Base-by-base conservation (phyloP, 2,329 filamentous ascomycete genomes). In the Conoideocrella luteorostrata region DNA sequence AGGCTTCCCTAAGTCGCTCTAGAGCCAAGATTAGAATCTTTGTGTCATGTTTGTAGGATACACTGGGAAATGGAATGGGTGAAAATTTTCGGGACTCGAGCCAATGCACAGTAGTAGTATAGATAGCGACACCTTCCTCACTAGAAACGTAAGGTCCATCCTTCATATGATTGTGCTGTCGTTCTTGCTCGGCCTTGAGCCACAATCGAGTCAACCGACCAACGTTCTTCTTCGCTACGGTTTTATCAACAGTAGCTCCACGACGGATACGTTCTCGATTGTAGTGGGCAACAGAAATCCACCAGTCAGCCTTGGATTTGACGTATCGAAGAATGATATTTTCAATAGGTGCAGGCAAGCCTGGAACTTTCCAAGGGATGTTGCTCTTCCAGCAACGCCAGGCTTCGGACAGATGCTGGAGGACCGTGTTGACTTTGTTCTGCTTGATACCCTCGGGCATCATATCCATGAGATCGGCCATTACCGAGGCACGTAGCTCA, bases 301-400 rank as follows among this genome's bases (percentile, higher is more conserved):
- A 98, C 94, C 93, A 98, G 63, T 98, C 93, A 15, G 93, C 93
- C 74, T 98, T 98, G 54, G 89, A 91, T 74, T 98, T 98, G 56
- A 98, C 94, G 56, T 98, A 98, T 58, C 93, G 86, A 49, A 98
- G 74, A 57, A 98, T 98, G 56, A 98, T 95, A 60, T 97, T 98
- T 68, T 98, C 93, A 50, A 98, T 97, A 0, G 93, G 91, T 12
- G 94, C 94, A 32, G 93, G 93, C 48, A 98, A 68, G 29, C 93
- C 94, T 41, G 93, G 93, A 3, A 98, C 93, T 71, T 98, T 98
- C 93, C 93, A 98, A 1, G 93, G 93, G 54, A 98, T 98, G 60
- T 98, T 98, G 68, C 90, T 96, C 82, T 98, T 98, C 93, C 93
- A 98, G 71, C 93, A 98, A 69, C 93, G 80, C 93, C 93, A 98